Base-by-base conservation (phyloP, 208 protist species). In the Angomonas ambiguus region DNA sequence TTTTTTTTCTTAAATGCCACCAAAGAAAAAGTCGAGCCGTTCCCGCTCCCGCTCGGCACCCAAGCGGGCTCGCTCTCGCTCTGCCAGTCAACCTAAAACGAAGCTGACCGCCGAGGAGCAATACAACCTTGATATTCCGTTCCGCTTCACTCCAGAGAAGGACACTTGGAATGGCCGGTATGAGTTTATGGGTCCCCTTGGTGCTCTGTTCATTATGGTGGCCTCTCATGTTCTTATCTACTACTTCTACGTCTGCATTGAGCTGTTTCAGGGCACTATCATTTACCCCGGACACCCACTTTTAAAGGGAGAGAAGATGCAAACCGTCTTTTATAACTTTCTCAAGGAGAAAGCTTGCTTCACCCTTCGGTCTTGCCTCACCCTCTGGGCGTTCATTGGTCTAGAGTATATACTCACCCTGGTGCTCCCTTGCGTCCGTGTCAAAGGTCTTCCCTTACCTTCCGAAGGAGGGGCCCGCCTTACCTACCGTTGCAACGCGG, bases 401-500 rank as follows among this genome's bases (percentile, higher is more conserved):
- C 64, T 95, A 22, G 77, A 96, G 78, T 92, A 87, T 61, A 13
- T 89, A 10, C 68, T 96, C 11, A 88, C 90, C 1, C 62, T 90
- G 18, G 60, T 92, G 27, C 65, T 96, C 51, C 91, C 93, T 1
- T 89, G 85, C 38, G 51, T 94, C 51, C 69, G 76, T 33, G 80
- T 95, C 35, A 81, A 93, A 55, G 93, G 93, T 27, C 76, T 96
- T 16, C 93, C 93, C 0, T 65, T 96, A 27, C 81, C 81, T 55
- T 92, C 80, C n/a, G 76, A 91, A 80, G 91, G 90, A 62, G 83
- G 85, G 58, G 81, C 82, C 67, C 76, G 80, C 41, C 80, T 93
- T 35, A 76, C 75, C 18, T 97, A 97, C 82, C 88, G 83, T 62
- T 96, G 93, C 80, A 97, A 97, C 83, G 91, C 82, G 10, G 74